Base-by-base conservation (phyloP, 306 rosid species). In the Trifolium fragiferum region DNA sequence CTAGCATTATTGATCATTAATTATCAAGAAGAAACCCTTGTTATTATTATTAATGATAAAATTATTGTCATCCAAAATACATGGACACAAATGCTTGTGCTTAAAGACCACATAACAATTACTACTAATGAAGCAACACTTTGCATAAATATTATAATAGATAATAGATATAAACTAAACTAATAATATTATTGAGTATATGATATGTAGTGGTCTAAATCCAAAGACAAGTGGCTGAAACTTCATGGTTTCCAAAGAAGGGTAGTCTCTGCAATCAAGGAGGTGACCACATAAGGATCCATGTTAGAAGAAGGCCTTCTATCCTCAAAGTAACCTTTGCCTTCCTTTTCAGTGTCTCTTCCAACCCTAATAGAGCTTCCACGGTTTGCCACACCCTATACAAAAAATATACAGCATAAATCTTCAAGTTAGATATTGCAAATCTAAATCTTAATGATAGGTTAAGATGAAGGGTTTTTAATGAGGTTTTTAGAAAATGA, bases 241-340 rank as follows among this genome's bases (percentile, higher is more conserved):
- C 3, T 73, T 80, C 79, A 90, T 66, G 89, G 88, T 16, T 87
- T 82, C 89, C 86, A 84, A 47, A 90, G 85, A 51, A 90, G 62
- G 72, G 96, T 90, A 10, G 96, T 87, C 19, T 90, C 92, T 8
- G 90, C 92, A 11, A 90, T 82, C 89, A 87, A 72, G 68, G 96
- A 90, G 51, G 96, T 87, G 20, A 90, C 96, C 2, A 90, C 84
- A 66, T 90, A 90, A 0, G 96, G 96, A 72, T 90, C 92, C 96
- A 90, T 90, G 60, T 87, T 90, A 35, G 92, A 90, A 38, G 96
- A 83, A 3, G 96, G 96, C 90, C 96, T 90, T 76, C 96, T 76
- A 55, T 90, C 96, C 74, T 90, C 90, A 71, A 90, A 90, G 74
- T 90, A 90, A 6, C 92, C 96, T 81, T 86, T 87, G 0, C 88